phyloP scores from a whole-genome alignment of 257 asterid species.

The Salvia hispanica region DNA sequence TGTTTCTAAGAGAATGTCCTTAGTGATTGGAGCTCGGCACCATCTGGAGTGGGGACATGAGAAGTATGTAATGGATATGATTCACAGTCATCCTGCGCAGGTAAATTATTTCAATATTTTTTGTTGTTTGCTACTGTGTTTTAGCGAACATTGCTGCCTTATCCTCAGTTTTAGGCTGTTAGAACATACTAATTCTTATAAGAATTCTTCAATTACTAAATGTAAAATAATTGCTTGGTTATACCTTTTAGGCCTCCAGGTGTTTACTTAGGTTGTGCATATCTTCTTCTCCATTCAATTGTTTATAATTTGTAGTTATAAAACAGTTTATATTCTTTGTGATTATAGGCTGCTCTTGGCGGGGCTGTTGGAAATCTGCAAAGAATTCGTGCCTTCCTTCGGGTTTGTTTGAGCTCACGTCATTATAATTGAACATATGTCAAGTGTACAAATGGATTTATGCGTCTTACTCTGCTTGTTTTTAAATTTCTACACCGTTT shows the following conservation, averaged over 20 bases:
- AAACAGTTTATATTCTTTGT: constrained; percentile 28
- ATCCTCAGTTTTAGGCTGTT: constrained; percentile 19
- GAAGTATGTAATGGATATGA: constrained; percentile 82
- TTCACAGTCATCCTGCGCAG: constrained; percentile 96
- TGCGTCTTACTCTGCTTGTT: constrained; percentile 6
- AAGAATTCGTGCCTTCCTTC: constrained; percentile 40
- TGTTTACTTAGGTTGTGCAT: constrained; percentile 5
- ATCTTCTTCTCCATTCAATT: constrained; percentile 20
- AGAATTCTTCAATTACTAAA: constrained; percentile 11
- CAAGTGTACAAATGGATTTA: constrained; percentile 6
- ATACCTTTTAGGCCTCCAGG: constrained; percentile 18
- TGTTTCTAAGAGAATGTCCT: constrained; percentile 69
- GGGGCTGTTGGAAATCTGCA: constrained; percentile 95
- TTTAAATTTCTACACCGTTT: constrained; percentile 19
- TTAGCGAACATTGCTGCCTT: not conserved
- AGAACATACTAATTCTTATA: not conserved
- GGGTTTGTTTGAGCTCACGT: constrained; percentile 61
- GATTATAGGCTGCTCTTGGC: constrained; percentile 93
- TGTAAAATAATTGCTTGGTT: not conserved
- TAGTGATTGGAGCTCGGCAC: constrained; percentile 85
- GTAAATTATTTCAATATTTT: constrained; percentile 38
- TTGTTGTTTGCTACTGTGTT: not conserved
- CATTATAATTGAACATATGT: constrained; percentile 26
- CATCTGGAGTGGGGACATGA: constrained; percentile 98
- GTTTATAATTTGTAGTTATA: constrained; percentile 6